Percentiles rank a stretch among this genome's conserved stretches.
Conservation (phyloP, 1,284 basidiomycete species). For the Puccinia hordei region DNA sequence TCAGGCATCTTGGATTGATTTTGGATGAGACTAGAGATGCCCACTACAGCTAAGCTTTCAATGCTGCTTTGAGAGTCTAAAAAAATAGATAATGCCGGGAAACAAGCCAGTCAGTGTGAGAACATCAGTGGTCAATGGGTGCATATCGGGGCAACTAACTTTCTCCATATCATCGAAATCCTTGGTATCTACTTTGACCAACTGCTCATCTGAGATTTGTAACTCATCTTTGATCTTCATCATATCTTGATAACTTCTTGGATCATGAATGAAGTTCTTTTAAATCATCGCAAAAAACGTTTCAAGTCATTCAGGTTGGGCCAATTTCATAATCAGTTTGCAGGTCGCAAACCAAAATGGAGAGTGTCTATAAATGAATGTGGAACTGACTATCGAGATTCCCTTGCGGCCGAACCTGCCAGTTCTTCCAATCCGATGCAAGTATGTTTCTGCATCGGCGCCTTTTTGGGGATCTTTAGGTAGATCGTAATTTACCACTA, state of each 20-base stretch:
- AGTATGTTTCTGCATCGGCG: constrained; percentile 95
- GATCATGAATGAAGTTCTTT: constrained; percentile 83
- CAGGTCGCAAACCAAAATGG: not conserved
- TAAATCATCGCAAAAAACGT: not conserved
- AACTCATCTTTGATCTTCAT: constrained; percentile 76
- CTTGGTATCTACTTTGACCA: constrained; percentile 50
- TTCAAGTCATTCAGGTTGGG: not conserved
- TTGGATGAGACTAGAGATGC: not conserved
- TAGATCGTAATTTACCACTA: constrained; percentile 83
- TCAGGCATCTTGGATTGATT: not conserved
- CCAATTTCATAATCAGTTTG: not conserved
- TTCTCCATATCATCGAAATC: constrained; percentile 88
- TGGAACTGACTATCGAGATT: constrained; percentile 69
- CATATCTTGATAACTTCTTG: constrained; percentile 80
- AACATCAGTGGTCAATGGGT: not conserved
- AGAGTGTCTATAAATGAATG: not conserved
- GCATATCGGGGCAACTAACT: constrained; percentile 51
- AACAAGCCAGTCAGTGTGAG: not conserved
- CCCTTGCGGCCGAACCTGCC: constrained; percentile 93
- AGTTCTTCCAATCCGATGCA: constrained; percentile 95
- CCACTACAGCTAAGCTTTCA: constrained; percentile 15
- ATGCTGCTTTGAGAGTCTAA: constrained; percentile 45
- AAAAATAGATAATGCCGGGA: not conserved
- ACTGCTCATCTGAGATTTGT: constrained; percentile 70
- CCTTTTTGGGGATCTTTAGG: constrained; percentile 69